phyloP scores from a whole-genome alignment of 2,329 filamentous ascomycete genomes.

The Botrytis aclada region DNA sequence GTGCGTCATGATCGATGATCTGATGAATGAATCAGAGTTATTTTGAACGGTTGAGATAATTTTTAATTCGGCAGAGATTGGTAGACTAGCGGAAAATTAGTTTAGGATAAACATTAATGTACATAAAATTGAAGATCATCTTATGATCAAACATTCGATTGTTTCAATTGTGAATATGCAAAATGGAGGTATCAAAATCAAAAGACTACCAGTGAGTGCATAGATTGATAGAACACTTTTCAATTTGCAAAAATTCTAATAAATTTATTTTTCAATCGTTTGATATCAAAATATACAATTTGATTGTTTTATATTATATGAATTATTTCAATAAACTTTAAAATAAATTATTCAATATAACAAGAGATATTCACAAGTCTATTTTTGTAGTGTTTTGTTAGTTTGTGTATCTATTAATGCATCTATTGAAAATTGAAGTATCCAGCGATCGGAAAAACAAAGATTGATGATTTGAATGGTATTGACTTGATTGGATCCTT shows the following conservation, averaged over 20 bases:
- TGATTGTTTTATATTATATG: no score
- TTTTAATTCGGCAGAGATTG: neutral
- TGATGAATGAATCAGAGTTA: neutral
- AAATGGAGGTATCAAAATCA: rapidly evolving
- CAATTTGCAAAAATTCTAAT: no score
- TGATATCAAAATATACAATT: no score
- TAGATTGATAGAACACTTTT: no score
- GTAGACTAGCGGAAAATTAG: neutral
- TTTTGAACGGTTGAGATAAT: neutral
- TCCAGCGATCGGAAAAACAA: neutral
- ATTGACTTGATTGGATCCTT: neutral
- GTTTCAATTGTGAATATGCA: neutral
- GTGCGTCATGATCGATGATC: neutral
- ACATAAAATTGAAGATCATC: neutral
- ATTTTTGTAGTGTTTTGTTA: no score
- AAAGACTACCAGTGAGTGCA: no score
- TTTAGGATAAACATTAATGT: neutral
- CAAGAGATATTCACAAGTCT: no score
- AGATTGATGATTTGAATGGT: neutral
- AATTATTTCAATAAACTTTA: no score
- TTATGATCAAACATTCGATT: neutral
- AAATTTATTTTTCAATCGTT: no score
- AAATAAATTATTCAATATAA: no score
- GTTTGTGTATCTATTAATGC: no score
- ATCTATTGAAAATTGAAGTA: no score